Evolutionary conservation across 192 early-diverging fungal genomes (phyloP).

Genomic region (Kickxella alabastrina): DNA sequence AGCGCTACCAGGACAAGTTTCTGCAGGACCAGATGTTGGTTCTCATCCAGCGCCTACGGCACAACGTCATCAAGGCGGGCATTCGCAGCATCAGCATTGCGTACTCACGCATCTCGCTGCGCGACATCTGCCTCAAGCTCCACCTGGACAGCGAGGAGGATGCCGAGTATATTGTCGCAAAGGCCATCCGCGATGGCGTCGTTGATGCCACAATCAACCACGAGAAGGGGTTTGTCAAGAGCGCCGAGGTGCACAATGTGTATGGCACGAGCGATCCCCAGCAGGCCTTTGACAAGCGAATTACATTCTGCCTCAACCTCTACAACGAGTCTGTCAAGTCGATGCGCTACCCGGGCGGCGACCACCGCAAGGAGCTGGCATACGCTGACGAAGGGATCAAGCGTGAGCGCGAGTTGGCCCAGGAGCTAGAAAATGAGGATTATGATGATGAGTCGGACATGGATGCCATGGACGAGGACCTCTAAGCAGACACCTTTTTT

Average conservation of each 20-base stretch:
- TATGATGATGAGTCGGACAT: slow-evolving; percentile 79
- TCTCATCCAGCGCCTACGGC: slow-evolving; percentile 90
- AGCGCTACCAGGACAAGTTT: slow-evolving; percentile 70
- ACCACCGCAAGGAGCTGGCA: slow-evolving; percentile 80
- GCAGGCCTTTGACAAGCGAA: slow-evolving; percentile 90
- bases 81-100: slow-evolving; percentile 94
- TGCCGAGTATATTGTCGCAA: slow-evolving; percentile 98
- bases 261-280: slow-evolving; percentile 98
- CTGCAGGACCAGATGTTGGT: slow-evolving; percentile 84
- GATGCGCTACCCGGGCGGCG: slow-evolving; percentile 91
- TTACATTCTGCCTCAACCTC: slow-evolving; percentile 90
- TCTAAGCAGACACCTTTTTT: slow-evolving; percentile 7
- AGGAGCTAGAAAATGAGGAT: slow-evolving; percentile 86
- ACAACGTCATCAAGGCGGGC: slow-evolving; percentile 99
- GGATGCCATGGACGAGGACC: slow-evolving; percentile 44
- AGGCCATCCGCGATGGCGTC: slow-evolving; percentile 97
- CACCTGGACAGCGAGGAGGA: slow-evolving; percentile 98
- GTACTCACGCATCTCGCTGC: slow-evolving; percentile 93
- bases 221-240: slow-evolving; percentile 87
- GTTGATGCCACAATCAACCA: slow-evolving; percentile 98
- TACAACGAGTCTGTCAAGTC: slow-evolving; percentile 98
- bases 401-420: slow-evolving; percentile 86
- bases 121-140: slow-evolving; percentile 95
- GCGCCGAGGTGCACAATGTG: slow-evolving; percentile 90
- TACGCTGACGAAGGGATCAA: slow-evolving; percentile 77